Evolutionary conservation across 176 grass and related monocot genomes (phyloP), one percentile per base, ranked within the genome.

Genomic region (Typha latifolia): DNA sequence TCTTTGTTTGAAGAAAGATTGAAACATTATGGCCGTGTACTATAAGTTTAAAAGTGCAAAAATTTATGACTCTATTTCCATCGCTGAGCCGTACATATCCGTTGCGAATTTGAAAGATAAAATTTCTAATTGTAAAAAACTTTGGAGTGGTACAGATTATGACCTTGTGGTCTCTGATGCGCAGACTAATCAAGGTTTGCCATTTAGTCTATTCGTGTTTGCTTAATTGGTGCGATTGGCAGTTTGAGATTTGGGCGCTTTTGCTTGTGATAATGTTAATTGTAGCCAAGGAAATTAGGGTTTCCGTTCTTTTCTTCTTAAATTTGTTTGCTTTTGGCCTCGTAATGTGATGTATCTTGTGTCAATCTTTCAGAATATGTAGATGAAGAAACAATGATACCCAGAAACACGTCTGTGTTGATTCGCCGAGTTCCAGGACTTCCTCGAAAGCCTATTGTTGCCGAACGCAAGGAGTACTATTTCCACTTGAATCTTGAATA

Each of bases 31-130:
- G 82, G 80, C 73, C 74, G 83, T 90, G 77, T 86, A 86, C 80
- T 86, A 80, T 66, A 82, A 86, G 52, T 82, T 82, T 63, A 90
- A 83, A 67, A 86, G 87, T 86, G 77, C 55, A 72, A 90, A 90
- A 47, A 77, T 72, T 65, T 77, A 61, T 4, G 72, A 16, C 10
- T 80, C 87, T 61, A 48, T 90, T 67, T 32, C 21, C 19, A 56
- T 90, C 43, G 69, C 73, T 6, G 34, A 78, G 47, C 68, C 73
- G 11, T 86, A 70, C 21, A 61, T 90, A 24, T 80, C 73, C 21
- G 77, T 77, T 13, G 52, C 66, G 51, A 63, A 86, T 52, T 81
- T 90, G 69, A 90, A 90, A 74, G 61, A 71, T 22, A 62, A 64
- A 66, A 86, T 90, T 37, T 68, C 78, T 66, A 43, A 47, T 22